Evolutionary conservation across 768 basidiomycete genomes (phyloP).

Genomic region (Serendipita indica): DNA sequence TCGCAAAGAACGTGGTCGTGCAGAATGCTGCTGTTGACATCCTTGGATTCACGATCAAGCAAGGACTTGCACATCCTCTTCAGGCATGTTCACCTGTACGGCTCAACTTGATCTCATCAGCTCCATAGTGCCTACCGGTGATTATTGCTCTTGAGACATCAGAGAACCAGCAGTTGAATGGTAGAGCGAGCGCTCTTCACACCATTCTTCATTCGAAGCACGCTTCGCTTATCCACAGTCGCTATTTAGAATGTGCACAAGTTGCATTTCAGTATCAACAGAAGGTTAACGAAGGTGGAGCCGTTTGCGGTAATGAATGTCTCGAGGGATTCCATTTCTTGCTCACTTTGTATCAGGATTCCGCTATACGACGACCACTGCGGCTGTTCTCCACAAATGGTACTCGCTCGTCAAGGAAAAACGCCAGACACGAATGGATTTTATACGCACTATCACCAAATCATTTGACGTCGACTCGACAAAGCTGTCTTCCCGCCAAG

Average conservation of each 20-base stretch:
- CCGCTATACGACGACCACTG: conserved; percentile 44
- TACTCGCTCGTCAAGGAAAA: conserved; percentile 87
- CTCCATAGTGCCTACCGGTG: conserved; percentile 65
- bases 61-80: conserved; percentile 89
- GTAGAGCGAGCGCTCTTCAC: conserved; percentile 69
- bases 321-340: not conserved
- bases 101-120: not conserved
- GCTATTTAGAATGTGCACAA: conserved; percentile 66
- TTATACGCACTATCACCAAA: conserved; percentile 66
- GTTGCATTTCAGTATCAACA: conserved; percentile 76
- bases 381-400: conserved; percentile 78
- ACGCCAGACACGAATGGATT: conserved; percentile 69
- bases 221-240: conserved; percentile 72
- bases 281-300: conserved; percentile 38
- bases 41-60: conserved; percentile 81
- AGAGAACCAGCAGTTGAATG: conserved; percentile 39
- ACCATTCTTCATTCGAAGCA: conserved; percentile 77
- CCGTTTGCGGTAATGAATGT: not conserved
- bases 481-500: conserved; percentile 45
- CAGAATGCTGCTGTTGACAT: conserved; percentile 82
- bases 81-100: conserved; percentile 29
- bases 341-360: conserved; percentile 34
- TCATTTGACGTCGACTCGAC: conserved; percentile 60
- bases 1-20: conserved; percentile 53
- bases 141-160: conserved; percentile 91